Evolutionary conservation across 495 filamentous ascomycete species (phyloP).

Genomic region (Neurospora tetraspora): DNA sequence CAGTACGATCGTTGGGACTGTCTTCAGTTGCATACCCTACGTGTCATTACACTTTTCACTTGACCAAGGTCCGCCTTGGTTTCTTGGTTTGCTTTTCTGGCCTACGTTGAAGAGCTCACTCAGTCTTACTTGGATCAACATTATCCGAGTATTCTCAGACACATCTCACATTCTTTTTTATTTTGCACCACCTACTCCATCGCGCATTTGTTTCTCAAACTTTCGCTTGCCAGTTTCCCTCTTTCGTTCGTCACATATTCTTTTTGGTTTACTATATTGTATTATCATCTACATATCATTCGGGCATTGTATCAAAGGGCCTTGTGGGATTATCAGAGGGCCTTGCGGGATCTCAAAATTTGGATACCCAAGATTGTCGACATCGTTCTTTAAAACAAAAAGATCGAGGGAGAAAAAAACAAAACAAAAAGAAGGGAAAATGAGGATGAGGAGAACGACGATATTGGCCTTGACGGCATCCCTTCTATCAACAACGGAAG

Average conservation of each 20-base stretch:
- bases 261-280: neutral
- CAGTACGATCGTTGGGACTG: neutral
- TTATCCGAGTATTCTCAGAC: neutral
- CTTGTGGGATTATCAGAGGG: neutral
- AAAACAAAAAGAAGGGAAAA: neutral
- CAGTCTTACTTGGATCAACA: neutral
- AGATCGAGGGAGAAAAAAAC: neutral
- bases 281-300: neutral
- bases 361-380: neutral
- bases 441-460: conserved; percentile 11
- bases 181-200: neutral
- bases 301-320: neutral
- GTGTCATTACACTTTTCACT: neutral
- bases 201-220: neutral
- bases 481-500: conserved; percentile 8
- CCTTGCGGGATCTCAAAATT: neutral
- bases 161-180: neutral
- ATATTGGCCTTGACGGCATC: conserved; percentile 14
- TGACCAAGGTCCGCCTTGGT: neutral
- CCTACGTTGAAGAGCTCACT: neutral
- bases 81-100: neutral
- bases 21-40: neutral
- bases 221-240: neutral
- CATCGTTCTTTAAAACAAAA: neutral
- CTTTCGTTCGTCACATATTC: neutral